Percentiles rank a stretch among this genome's conserved stretches.
phyloP scores from a whole-genome alignment of 352 stramenopile genomes.

The Hyaloperonospora brassicae region DNA sequence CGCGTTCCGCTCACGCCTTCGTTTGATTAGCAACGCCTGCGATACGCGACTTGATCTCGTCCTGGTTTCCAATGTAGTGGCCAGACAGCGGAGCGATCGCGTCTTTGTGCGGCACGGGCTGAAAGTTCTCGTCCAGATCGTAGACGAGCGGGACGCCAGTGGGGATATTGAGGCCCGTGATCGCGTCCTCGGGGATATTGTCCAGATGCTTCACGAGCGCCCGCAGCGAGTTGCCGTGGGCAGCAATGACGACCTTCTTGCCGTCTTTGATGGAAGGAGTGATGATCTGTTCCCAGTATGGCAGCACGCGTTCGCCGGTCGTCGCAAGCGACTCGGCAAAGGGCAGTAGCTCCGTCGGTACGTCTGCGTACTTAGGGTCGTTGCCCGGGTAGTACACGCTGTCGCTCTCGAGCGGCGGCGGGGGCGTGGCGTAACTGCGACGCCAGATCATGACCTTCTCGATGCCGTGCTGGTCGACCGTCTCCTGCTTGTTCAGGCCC shows the following conservation, averaged over 20 bases:
- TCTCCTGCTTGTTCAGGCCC: constrained; percentile 98
- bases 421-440: constrained; percentile 94
- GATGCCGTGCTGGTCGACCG: constrained; percentile 96
- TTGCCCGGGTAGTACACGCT: constrained; percentile 88
- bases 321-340: constrained; percentile 90
- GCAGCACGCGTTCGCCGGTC: constrained; percentile 92
- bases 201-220: constrained; percentile 98
- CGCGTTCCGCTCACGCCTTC: constrained; percentile 51
- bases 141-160: constrained; percentile 94
- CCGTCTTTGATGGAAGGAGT: constrained; percentile 89
- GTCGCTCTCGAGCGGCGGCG: constrained; percentile 83
- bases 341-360: constrained; percentile 84
- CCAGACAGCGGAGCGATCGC: constrained; percentile 83
- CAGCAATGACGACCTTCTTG: constrained; percentile 95
- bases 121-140: constrained; percentile 97
- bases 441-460: constrained; percentile 98
- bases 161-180: constrained; percentile 96
- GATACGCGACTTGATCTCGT: constrained; percentile 95
- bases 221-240: constrained; percentile 97
- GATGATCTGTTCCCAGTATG: constrained; percentile 94
- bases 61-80: constrained; percentile 90
- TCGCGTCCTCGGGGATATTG: constrained; percentile 93
- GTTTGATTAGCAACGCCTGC: constrained; percentile 95
- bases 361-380: constrained; percentile 89
- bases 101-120: constrained; percentile 89